These are phyloP conservation scores for Lachnellula subtilissima DNA, from an alignment of 2,329 filamentous ascomycete species.

Conservation along the genomic window DNA sequence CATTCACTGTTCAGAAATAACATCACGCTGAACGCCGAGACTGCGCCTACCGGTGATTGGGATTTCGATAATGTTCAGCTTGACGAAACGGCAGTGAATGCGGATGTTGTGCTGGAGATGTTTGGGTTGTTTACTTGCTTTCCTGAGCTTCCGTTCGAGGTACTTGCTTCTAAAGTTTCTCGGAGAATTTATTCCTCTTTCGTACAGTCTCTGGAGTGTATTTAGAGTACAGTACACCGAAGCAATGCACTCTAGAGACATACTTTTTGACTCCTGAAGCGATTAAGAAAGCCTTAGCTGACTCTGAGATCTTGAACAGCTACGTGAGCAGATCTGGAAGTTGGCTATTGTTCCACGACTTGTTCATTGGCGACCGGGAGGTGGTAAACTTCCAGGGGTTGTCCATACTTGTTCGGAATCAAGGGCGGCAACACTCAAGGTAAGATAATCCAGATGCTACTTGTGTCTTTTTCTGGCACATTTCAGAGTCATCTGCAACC, in stretches of 20 bases:
- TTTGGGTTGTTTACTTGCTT: not conserved
- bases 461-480: too few species aligned
- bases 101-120: not conserved
- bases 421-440: not conserved
- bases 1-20: too few species aligned
- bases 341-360: not conserved
- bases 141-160: not conserved
- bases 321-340: not conserved
- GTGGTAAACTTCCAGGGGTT: not conserved
- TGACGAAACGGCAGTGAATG: not conserved
- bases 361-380: not conserved
- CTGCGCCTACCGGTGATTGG: not conserved
- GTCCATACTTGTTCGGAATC: not conserved
- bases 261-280: too few species aligned
- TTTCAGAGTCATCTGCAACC: too few species aligned
- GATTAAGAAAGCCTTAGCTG: too few species aligned
- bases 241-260: too few species aligned
- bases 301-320: too few species aligned
- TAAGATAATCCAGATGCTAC: not conserved
- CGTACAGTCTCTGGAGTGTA: too few species aligned
- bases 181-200: too few species aligned
- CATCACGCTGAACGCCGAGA: not conserved
- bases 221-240: too few species aligned
- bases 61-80: not conserved
- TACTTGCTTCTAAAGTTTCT: too few species aligned